These are phyloP conservation scores for Lactarius akahatsu DNA, from an alignment of 768 basidiomycete genomes.

Conservation along the genomic window DNA sequence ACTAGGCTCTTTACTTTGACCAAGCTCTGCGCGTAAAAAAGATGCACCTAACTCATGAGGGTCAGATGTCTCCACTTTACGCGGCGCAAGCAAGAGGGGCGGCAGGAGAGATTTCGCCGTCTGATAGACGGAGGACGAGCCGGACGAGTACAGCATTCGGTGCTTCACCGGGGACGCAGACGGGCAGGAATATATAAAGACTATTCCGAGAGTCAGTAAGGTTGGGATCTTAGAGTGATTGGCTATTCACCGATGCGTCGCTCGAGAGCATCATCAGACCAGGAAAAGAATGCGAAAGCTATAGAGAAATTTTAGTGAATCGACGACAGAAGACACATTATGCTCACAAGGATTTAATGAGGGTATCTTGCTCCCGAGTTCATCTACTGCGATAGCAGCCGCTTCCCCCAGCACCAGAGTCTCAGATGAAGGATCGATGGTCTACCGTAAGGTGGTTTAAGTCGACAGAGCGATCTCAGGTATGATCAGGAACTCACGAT, in stretches of 20 bases:
- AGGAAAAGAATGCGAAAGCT: conserved; percentile 67
- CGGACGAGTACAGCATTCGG: conserved; percentile 87
- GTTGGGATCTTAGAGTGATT: conserved; percentile 11
- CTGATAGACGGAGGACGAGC: conserved; percentile 54
- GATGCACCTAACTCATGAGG: conserved; percentile 67
- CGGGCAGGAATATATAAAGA: conserved; percentile 93
- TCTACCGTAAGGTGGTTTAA: conserved; percentile 41
- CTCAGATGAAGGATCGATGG: conserved; percentile 65
- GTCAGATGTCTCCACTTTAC: conserved; percentile 83
- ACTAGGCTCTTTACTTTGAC: conserved; percentile 32
- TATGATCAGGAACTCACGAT: conserved; percentile 49
- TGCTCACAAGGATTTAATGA: conserved; percentile 53
- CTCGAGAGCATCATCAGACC: conserved; percentile 50
- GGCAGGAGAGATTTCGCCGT: conserved; percentile 53
- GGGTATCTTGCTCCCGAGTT: conserved; percentile 52
- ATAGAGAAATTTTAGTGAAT: conserved; percentile 20
- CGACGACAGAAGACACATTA: conserved; percentile 15
- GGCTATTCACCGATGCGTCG: conserved; percentile 58
- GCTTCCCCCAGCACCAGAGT: conserved; percentile 49
- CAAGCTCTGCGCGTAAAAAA: conserved; percentile 61
- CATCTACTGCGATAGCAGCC: conserved; percentile 42
- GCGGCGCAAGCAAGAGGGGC: conserved; percentile 44
- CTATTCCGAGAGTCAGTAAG: conserved; percentile 38
- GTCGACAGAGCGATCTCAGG: background rate
- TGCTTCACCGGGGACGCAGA: conserved; percentile 74